Evolutionary conservation across 805 yeast species (phyloP).

Genomic region (Maudiozyma barnettii): DNA sequence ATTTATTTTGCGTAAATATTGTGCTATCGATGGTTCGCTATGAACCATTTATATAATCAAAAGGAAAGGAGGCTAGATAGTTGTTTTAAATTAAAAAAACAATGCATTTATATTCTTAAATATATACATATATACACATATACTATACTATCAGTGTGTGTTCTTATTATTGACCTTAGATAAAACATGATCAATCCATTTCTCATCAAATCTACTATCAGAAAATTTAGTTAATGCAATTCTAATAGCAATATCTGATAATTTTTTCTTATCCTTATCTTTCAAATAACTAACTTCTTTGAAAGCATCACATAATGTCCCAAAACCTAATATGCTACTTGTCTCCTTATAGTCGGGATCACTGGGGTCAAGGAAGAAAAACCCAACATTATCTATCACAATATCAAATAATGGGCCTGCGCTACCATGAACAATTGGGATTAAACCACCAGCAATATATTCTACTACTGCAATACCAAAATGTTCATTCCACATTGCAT

Average conservation of each 20-base stretch:
- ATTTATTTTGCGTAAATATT: no score
- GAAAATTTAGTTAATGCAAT: slow-evolving; percentile 48
- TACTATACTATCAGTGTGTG: not conserved
- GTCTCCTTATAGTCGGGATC: slow-evolving; percentile 58
- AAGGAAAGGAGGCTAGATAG: no score
- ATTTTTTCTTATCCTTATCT: slow-evolving; percentile 30
- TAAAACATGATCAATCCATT: slow-evolving; percentile 39
- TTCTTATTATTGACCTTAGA: not conserved
- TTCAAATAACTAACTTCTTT: slow-evolving; percentile 32
- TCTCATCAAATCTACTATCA: slow-evolving; percentile 43
- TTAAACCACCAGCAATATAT: slow-evolving; percentile 72
- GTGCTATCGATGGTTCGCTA: no score
- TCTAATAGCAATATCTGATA: slow-evolving; percentile 39
- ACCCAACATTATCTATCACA: slow-evolving; percentile 58
- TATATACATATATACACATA: not conserved
- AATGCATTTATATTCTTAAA: no score
- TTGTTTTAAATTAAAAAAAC: no score
- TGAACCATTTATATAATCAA: no score
- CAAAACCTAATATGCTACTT: slow-evolving; percentile 16
- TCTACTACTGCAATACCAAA: slow-evolving; percentile 97
- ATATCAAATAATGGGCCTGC: slow-evolving; percentile 93
- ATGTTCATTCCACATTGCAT: slow-evolving; percentile 99
- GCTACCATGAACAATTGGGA: slow-evolving; percentile 87
- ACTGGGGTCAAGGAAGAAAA: slow-evolving; percentile 57
- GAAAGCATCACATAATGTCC: slow-evolving; percentile 40